Base-by-base conservation (phyloP, 495 filamentous ascomycete species). In the Echria macrotheca region DNA sequence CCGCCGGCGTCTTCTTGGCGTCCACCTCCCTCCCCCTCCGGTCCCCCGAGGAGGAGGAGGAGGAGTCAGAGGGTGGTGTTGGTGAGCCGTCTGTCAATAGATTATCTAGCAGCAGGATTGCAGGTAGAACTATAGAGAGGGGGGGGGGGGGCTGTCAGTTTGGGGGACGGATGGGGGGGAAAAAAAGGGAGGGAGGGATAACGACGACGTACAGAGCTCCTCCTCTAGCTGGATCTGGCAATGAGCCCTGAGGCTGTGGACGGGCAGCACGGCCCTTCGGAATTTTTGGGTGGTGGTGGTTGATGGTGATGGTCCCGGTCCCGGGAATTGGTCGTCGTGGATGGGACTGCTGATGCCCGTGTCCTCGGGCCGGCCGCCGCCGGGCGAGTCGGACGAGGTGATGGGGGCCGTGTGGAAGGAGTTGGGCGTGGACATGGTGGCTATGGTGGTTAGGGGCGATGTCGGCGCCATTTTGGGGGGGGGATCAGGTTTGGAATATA, bases 191-290 rank as follows among this genome's bases (percentile, higher is more conserved):
- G 28, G 1, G 25, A 31, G 7, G 3, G 38, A 7, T 42, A 11
- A 18, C 11, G n/a, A 8, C 14, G 12, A 59, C 73, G 25, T 65
- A 88, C 85, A 85, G 15, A 89, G 77, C 29, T 80, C 73, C 60
- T 91, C 87, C 59, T 90, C 86, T 3, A 91, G 70, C 62, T 85
- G 87, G 23, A 89, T 83, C 40, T 77, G 77, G 38, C 76, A 80
- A 55, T 87, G 81, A 35, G 81, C 69, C 22, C 72, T 75, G 5
- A 91, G 62, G 51, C 84, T 79, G 40, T 74, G 79, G 0, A 31
- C 40, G 11, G 35, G 33, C 31, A 17, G 46, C 22, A 26, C 46
- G 6, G 46, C 31, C 21, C 17, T 5, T 8, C 46, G 46, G 35
- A 28, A 48, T 48, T 28, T 12, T 6, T 6, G 28, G 7, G 28